Evolutionary conservation across 1,284 basidiomycete species (phyloP), one percentile per base, ranked within the genome.

Genomic region (Puccinia brachypodii): DNA sequence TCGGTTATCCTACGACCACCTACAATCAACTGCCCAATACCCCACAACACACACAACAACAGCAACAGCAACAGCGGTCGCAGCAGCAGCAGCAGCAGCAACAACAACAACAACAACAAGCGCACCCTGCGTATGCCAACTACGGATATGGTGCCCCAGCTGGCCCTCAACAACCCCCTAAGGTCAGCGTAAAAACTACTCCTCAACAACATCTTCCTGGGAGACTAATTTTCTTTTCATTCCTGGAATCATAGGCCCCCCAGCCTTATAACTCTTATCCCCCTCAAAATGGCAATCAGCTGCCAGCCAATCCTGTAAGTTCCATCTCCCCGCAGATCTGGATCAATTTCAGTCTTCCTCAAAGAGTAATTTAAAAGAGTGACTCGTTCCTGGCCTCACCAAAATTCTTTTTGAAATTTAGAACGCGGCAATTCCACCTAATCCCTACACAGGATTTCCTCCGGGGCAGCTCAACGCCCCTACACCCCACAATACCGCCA

Each of bases 111-210:
- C n/a, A n/a, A n/a, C n/a, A 25, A 42, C 19, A 50, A 76, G 25
- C 74, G 33, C 79, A 81, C 47, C 79, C 79, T 28, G 79, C 79
- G 53, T 81, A 73, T 73, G 68, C 79, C 11, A 81, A 81, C 44
- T 81, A 81, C 42, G 79, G 79, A 22, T 81, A 81, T 53, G 79
- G 79, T 64, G 31, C 71, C 13, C 56, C 56, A 56, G 38, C 69
- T 56, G 71, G 71, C 64, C 71, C 79, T 9, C 71, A 73, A 47
- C 79, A 73, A 60, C 71, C 79, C 8, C 58, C 71, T 13, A 81
- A 81, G 36, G 79, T 81, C 38, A 44, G 77, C 58, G n/a, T 9
- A 6, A 7, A 53, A 33, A 22, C 42, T 25, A 68, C 16, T 11
- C 38, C 22, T 1, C 1, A 38, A 64, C 25, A 25, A 36, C 7